Percentiles rank a stretch among this genome's conserved stretches.
Conservation (phyloP, 2,329 filamentous ascomycete species). For the Trichoderma sp. region DNA sequence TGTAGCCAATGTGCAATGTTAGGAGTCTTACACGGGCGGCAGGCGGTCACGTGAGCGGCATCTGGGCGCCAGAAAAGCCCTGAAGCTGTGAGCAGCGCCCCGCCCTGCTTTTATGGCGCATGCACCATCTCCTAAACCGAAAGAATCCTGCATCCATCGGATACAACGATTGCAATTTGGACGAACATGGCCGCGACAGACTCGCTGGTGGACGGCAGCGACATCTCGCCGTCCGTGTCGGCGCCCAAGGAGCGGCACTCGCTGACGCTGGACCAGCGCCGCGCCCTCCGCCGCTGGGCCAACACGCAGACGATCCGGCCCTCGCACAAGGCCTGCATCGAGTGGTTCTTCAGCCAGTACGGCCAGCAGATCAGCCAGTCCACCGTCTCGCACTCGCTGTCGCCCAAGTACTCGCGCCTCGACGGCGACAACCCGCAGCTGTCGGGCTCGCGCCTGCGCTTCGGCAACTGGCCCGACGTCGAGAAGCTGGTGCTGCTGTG, state of each 20-base stretch:
- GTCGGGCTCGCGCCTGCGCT: conserved; percentile 62
- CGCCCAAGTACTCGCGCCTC: conserved; percentile 62
- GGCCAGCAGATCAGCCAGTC: conserved; percentile 63
- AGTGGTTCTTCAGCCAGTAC: conserved; percentile 62
- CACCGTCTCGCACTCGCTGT: conserved; percentile 63
- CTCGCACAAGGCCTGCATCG: conserved; percentile 63
- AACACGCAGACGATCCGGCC: conserved; percentile 57
- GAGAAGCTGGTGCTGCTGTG: conserved; percentile 59
- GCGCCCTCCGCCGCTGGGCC: conserved; percentile 61
- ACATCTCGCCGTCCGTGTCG: conserved; percentile 17
- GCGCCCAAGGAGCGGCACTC: conserved; percentile 56
- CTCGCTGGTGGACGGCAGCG: conserved; percentile 34
- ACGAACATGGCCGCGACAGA: conserved; percentile 42
- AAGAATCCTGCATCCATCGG: conserved; percentile 40
- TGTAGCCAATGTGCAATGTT: background rate
- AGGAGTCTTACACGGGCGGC: background rate
- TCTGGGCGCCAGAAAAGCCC: background rate
- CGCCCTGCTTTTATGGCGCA: conserved; percentile 34
- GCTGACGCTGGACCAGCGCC: conserved; percentile 62
- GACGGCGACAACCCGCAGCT: conserved; percentile 61
- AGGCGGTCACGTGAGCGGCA: conserved; percentile 6
- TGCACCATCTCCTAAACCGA: conserved; percentile 37
- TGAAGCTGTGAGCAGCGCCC: conserved; percentile 25
- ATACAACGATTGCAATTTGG: conserved; percentile 43
- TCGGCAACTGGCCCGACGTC: conserved; percentile 66